Conservation (phyloP, 768 basidiomycete genomes). For the Gloeopeniophorella convolvens region DNA sequence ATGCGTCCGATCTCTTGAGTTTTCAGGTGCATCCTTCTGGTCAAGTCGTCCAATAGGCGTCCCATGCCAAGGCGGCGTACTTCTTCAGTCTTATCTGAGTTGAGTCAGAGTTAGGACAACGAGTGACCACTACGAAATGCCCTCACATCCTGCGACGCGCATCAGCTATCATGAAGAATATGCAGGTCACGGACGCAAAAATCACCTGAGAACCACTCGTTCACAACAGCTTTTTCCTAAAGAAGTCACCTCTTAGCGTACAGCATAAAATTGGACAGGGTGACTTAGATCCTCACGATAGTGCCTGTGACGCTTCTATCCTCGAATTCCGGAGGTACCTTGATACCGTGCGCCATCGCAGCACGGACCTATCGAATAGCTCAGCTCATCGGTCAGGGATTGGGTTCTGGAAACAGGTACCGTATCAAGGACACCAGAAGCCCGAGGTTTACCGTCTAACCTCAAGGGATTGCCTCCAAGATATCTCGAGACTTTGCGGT, state of each 20-base stretch:
- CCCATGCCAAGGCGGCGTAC: constrained; percentile 75
- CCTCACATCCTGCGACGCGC: constrained; percentile 6
- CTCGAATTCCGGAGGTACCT: constrained; percentile 65
- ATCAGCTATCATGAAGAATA: background rate
- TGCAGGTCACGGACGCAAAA: background rate
- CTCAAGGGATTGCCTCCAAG: constrained; percentile 62
- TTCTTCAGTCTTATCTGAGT: constrained; percentile 63
- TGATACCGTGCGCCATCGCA: constrained; percentile 62
- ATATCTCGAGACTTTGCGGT: constrained; percentile 62
- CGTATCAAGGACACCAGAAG: constrained; percentile 71
- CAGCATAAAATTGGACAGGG: too few species aligned
- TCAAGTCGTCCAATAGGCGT: constrained; percentile 57
- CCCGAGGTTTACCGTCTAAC: constrained; percentile 68
- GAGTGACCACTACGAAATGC: background rate
- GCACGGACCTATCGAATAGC: constrained; percentile 47
- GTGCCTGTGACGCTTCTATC: constrained; percentile 52
- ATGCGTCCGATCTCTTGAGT: constrained; percentile 32
- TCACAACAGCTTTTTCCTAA: constrained; percentile 71
- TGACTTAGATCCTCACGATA: too few species aligned
- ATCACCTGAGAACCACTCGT: constrained; percentile 70
- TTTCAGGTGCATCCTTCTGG: constrained; percentile 57
- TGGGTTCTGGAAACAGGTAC: constrained; percentile 29
- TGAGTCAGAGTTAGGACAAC: background rate
- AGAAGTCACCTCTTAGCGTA: background rate
- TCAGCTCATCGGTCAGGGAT: background rate